Evolutionary conservation across 768 basidiomycete genomes (phyloP).

Genomic region (Serendipita indica): DNA sequence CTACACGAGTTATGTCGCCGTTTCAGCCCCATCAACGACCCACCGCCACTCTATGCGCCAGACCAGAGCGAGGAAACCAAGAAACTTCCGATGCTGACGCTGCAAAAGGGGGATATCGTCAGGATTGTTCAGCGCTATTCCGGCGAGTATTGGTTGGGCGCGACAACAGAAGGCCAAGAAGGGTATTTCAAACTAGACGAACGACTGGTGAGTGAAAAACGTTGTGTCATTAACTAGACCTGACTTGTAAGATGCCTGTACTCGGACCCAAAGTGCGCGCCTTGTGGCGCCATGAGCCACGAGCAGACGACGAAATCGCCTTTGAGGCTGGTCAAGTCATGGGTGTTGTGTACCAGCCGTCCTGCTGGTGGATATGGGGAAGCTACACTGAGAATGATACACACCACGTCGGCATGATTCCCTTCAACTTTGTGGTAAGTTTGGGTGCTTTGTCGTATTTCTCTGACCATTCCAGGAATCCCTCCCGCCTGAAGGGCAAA

Average conservation of each 20-base stretch:
- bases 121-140: neutral
- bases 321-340: neutral
- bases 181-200: neutral
- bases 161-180: neutral
- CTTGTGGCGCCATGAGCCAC: neutral
- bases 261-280: neutral
- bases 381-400: neutral
- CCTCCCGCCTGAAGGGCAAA: neutral
- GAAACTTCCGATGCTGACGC: too few species aligned
- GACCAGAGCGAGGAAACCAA: too few species aligned
- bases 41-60: too few species aligned
- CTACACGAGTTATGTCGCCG: too few species aligned
- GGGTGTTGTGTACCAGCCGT: neutral
- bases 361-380: neutral
- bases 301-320: neutral
- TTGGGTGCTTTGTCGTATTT: neutral
- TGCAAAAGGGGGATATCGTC: neutral
- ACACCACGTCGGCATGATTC: neutral
- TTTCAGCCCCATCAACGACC: too few species aligned
- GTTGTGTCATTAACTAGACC: neutral
- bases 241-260: neutral
- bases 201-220: neutral
- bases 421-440: neutral
- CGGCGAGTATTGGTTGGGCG: neutral
- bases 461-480: neutral